Evolutionary conservation across 2,329 filamentous ascomycete species (phyloP).

Genomic region (Trichophyton simii): DNA sequence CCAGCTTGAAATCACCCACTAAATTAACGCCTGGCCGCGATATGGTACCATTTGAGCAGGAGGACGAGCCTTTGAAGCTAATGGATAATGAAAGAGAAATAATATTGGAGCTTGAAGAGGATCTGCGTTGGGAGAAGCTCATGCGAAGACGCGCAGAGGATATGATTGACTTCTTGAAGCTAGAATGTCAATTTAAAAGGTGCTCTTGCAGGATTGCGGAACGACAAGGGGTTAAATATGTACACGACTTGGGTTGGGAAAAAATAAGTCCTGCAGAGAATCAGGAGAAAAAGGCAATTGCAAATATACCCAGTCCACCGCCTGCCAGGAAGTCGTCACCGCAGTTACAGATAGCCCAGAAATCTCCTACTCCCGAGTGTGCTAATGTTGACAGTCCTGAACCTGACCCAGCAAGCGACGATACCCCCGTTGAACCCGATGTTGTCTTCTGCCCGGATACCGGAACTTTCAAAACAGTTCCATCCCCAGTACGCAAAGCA

Average conservation of each 20-base stretch:
- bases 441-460: slow-evolving; percentile 33
- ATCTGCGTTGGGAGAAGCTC: slow-evolving; percentile 40
- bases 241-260: slow-evolving; percentile 29
- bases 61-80: slow-evolving; percentile 29
- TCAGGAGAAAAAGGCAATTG: not conserved
- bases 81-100: slow-evolving; percentile 21
- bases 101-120: slow-evolving; percentile 35
- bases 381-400: not conserved
- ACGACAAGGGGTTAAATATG: slow-evolving; percentile 26
- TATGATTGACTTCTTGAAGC: slow-evolving; percentile 40
- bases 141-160: slow-evolving; percentile 43
- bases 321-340: not conserved
- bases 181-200: slow-evolving; percentile 38
- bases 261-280: slow-evolving; percentile 7
- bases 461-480: slow-evolving; percentile 32
- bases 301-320: not conserved
- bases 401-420: not conserved
- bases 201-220: slow-evolving; percentile 38
- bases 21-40: slow-evolving; percentile 7
- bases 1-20: slow-evolving; percentile 12
- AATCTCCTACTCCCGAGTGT: not conserved
- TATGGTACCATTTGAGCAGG: slow-evolving; percentile 16
- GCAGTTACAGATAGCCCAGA: not conserved
- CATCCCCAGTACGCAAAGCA: slow-evolving; percentile 21
- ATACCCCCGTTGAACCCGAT: slow-evolving; percentile 22